Base-by-base conservation (phyloP, 352 stramenopile genomes). In the Aphanomyces invadans region DNA sequence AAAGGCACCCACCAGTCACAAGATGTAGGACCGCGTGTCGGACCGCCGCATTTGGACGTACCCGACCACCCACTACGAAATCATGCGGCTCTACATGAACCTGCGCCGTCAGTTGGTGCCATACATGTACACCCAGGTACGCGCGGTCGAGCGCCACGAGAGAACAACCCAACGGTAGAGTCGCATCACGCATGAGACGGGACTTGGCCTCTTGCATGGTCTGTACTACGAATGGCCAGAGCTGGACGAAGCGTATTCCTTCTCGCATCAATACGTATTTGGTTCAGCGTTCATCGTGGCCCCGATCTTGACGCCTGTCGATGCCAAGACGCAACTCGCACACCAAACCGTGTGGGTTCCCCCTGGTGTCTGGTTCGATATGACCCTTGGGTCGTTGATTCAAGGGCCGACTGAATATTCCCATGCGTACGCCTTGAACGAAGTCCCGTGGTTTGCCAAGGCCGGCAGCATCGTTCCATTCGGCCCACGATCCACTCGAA, bases 101-200 rank as follows among this genome's bases (percentile, higher is more conserved):
- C 42, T 77, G 3, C 76, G 76, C 4, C 62, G 69, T 1, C 48
- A 54, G 17, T 51, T 86, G 25, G 53, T 82, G 17, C 77, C 77
- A n/a, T 84, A 84, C 45, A 69, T 79, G 7, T 86, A 86, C 63
- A 78, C 66, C 15, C 65, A 73, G 36, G 73, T 72, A 53, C 31
- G n/a, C 12, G 49, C 15, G 15, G 4, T 52, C 0, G 4, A 61
- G 19, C 25, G 49, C 19, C 15, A 61, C 7, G 53, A n/a, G 53
- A 61, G 38, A 9, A 19, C 38, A 55, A 45, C 32, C 52, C 2
- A 44, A 17, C 11, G 4, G 44, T 66, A 66, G 59, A 42, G 28
- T 1, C 65, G 68, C 23, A 54, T 52, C 4, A 62, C 68, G 12
- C 63, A 80, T 56, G 45, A 74, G 7, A 70, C 68, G 3, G 73